Percentiles rank a stretch among this genome's conserved stretches.
These are phyloP conservation scores for Blastocystis sp. DNA, from an alignment of 352 stramenopile species.

Conservation along the genomic window DNA sequence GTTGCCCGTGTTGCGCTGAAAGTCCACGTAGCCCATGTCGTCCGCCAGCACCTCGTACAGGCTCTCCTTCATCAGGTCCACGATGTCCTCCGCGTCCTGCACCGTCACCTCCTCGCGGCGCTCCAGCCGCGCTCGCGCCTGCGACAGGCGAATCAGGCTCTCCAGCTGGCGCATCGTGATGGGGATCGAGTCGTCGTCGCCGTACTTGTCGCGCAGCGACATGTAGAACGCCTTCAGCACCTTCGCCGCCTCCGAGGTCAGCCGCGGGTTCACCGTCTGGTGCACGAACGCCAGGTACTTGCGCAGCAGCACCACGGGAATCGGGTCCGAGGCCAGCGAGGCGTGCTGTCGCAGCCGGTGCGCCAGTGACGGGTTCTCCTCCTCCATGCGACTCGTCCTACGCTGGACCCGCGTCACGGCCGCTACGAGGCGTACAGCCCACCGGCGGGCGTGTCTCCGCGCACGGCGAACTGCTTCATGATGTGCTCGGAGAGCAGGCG, in stretches of 20 bases:
- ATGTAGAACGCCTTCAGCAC: constrained; percentile 85
- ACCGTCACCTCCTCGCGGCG: constrained; percentile 86
- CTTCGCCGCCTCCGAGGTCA: constrained; percentile 71
- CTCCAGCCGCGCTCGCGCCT: constrained; percentile 89
- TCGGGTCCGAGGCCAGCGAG: constrained; percentile 75
- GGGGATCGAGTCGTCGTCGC: constrained; percentile 76
- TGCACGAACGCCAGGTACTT: constrained; percentile 95
- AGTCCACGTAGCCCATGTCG: constrained; percentile 83
- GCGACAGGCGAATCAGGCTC: constrained; percentile 83
- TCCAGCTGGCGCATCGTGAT: constrained; percentile 95
- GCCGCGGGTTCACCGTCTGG: constrained; percentile 86
- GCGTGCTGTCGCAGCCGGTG: constrained; percentile 75
- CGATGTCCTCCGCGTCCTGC: constrained; percentile 90
- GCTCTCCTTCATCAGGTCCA: constrained; percentile 90
- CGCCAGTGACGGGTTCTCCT: constrained; percentile 50
- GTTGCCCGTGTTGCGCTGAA: constrained; percentile 75
- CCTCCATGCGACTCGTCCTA: constrained; percentile 5
- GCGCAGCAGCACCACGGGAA: constrained; percentile 82
- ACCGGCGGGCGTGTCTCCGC: not conserved
- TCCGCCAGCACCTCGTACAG: constrained; percentile 85
- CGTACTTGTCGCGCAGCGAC: constrained; percentile 77
- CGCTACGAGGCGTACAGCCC: not conserved
- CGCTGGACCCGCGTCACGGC: not conserved
- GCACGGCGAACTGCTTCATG: constrained; percentile 81
- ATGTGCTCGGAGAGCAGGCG: constrained; percentile 88